Base-by-base conservation (phyloP, 805 yeast species). In the Teunomyces atbi region DNA sequence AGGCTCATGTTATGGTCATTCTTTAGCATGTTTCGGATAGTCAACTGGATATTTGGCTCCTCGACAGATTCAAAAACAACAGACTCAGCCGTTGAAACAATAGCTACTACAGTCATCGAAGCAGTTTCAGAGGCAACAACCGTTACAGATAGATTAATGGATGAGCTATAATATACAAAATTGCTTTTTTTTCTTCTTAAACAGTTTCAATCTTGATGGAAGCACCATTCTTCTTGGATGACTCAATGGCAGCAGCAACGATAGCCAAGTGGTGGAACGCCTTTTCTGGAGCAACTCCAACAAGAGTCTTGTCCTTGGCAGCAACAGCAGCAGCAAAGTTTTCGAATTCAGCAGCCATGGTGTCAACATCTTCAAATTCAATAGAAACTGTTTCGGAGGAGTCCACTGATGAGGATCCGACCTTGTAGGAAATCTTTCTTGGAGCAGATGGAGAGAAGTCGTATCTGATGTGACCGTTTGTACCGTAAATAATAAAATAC, bases 211-310 rank as follows among this genome's bases (percentile, higher is more conserved):
- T 78, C 43, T 60, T 65, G 23, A 81, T 79, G 39, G 74, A 62
- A 43, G 66, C 63, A 57, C 87, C 88, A 46, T 75, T 69, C 28
- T 74, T 65, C 13, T 69, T 55, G 32, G 89, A 79, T 48, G 94
- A 84, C 53, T 85, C 84, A 30, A 92, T 68, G 49, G 88, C 86
- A 21, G 97, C 98, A 46, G 81, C 96, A 47, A 92, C 81, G 55
- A 89, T 79, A 5, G 97, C 96, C 64, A 91, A 80, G 66, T 92
- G 98, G 66, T 91, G 97, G 82, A 86, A 91, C 5, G 95, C 89
- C 51, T 73, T 77, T 52, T 79, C 84, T 20, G 96, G 96, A n/a
- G 83, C 75, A 35, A 79, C 78, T 34, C 61, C 69, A 43, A 84
- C 66, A 45, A 79, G 52, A 3, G 71, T 58, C 67, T 86, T 86